A percentile compares a stretch with the other conserved stretches of the same genome.
Evolutionary conservation across 2,329 filamentous ascomycete genomes (phyloP).

Genomic region (Penicillium polonicum): DNA sequence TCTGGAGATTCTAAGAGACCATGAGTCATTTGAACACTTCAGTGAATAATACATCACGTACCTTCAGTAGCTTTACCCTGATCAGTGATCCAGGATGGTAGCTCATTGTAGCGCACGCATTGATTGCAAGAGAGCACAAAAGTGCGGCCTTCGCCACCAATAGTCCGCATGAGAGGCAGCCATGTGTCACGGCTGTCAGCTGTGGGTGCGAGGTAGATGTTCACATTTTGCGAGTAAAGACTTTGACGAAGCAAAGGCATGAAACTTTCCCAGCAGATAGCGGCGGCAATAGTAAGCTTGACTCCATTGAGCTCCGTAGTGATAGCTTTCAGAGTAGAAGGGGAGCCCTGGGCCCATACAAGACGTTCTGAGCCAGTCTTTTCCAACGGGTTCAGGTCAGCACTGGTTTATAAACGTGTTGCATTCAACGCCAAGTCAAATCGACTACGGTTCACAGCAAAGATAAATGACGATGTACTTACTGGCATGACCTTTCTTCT

Average conservation of each 20-base stretch:
- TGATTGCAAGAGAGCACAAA: slow-evolving; percentile 87
- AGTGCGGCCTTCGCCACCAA: slow-evolving; percentile 77
- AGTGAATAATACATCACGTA: slow-evolving; percentile 32
- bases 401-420: not conserved
- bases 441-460: not conserved
- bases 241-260: slow-evolving; percentile 85
- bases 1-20: not conserved
- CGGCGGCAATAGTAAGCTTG: slow-evolving; percentile 75
- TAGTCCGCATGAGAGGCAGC: slow-evolving; percentile 76
- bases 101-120: slow-evolving; percentile 62
- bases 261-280: slow-evolving; percentile 96
- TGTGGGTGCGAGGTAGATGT: slow-evolving; percentile 86
- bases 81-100: slow-evolving; percentile 57
- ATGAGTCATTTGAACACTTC: not conserved
- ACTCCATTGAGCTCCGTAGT: slow-evolving; percentile 76
- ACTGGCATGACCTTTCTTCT: slow-evolving; percentile 89
- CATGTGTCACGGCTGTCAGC: slow-evolving; percentile 82
- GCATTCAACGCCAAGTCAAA: not conserved
- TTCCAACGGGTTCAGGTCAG: not conserved
- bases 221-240: slow-evolving; percentile 86
- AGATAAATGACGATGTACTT: slow-evolving; percentile 31
- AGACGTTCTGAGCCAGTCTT: slow-evolving; percentile 77
- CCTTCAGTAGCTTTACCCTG: slow-evolving; percentile 25
- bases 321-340: slow-evolving; percentile 75
- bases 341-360: slow-evolving; percentile 83